Evolutionary conservation across 169 alveolate species (phyloP), one percentile per base, ranked within the genome.

Genomic region (Eimeria tenella): DNA sequence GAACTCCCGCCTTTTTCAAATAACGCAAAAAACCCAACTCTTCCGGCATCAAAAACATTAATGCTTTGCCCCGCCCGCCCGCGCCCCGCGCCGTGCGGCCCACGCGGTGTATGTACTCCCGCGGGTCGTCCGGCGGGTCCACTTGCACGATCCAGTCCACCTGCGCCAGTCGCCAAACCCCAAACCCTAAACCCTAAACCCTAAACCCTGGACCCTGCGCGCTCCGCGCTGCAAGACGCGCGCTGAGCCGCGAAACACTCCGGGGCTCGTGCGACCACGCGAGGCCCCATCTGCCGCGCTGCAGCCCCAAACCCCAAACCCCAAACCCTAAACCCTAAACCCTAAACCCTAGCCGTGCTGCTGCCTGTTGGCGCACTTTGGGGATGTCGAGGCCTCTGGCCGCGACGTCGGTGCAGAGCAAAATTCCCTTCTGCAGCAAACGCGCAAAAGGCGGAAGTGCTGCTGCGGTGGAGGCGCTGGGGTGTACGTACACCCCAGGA

Each of bases 71-170:
- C 70, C 93, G 95, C 10, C 99, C 98, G 86, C 96, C 98, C 1
- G 99, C 99, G 53, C 99, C 99, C 90, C 99, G 97, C 6, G 99
- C 99, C 1, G 99, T 99, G 84, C 99, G 97, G 31, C 99, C 99
- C 0, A 99, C 99, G 87, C 99, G 97, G 96, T 99, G 99, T 68
- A 99, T 99, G 96, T 99, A 99, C 96, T 99, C 99, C 96, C 98
- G 70, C 31, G 99, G 99, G 90, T 99, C 99, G 97, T 99, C 99
- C 4, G 99, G 99, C 21, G 99, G 99, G 94, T 99, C 99, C 94
- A 97, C 98, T 96, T 99, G 99, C 74, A 99, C 98, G 83, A 99
- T 99, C 99, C 99, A 99, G 96, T 99, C 99, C 62, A 99, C 99
- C 96, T 93, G 81, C 19, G 49, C 19, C 56, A 71, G 0, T 0